Evolutionary conservation across 345 rosid species (phyloP), one percentile per base, ranked within the genome.

Genomic region (Arabidopsis thaliana): DNA sequence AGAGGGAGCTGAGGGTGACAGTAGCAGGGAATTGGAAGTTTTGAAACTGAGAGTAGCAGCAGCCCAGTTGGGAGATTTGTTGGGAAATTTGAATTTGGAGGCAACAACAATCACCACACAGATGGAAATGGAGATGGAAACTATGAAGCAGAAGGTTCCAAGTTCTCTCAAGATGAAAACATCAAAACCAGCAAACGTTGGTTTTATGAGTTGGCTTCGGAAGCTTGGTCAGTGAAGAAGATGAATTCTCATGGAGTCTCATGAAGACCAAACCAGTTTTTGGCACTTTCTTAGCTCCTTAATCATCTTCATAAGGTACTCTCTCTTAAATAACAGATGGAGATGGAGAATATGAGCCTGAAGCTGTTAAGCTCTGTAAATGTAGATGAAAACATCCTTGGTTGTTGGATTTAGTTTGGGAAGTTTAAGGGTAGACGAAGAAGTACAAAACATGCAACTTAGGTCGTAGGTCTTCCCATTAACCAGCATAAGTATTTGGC

Each of bases 51-150:
- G 41, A 57, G 61, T 56, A 57, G 42, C 6, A 42, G 37, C n/a
- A n/a, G n/a, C n/a, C n/a, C n/a, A n/a, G n/a, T n/a, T n/a, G n/a
- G n/a, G n/a, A n/a, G n/a, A n/a, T n/a, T n/a, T n/a, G n/a, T n/a
- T n/a, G n/a, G n/a, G n/a, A n/a, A n/a, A n/a, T 63, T 2, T 1
- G 28, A 45, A 5, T n/a, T 3, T 30, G 28, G n/a, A 30, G 41
- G 38, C 2, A 33, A 12, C n/a, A 25, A 4, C 8, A 2, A 24
- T 32, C 13, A 28, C 68, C 24, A 28, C 52, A 28, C 14, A 13
- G 24, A 44, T 64, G 68, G 30, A 59, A n/a, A 25, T 45, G 38
- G 34, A 61, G 50, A 61, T 41, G 50, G 14, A 64, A 6, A 45
- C 55, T 20, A 32, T 48, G 57, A 64, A 64, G 22, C 30, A 28